Conservation (phyloP, 169 alveolate species). For the Babesia divergens region DNA sequence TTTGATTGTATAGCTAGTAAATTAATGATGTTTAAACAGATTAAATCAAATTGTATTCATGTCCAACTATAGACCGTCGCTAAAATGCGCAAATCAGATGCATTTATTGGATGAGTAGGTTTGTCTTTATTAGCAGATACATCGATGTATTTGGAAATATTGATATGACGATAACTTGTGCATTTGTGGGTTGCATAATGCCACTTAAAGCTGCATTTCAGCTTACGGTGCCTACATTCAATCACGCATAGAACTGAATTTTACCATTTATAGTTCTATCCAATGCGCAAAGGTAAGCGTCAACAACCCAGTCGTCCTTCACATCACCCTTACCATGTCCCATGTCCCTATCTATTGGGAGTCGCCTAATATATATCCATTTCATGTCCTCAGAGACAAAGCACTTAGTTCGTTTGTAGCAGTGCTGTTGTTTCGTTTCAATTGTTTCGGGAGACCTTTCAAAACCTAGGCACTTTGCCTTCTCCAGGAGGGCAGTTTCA, state of each 20-base stretch:
- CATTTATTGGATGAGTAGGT: too few species aligned
- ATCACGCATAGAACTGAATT: conserved; percentile 25
- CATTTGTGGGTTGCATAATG: too few species aligned
- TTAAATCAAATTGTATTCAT: too few species aligned
- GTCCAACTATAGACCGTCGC: too few species aligned
- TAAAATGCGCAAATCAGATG: too few species aligned
- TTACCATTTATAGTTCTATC: conserved; percentile 26
- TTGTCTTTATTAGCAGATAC: too few species aligned
- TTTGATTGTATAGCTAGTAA: too few species aligned
- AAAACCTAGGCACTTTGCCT: background rate
- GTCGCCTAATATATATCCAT: conserved; percentile 38
- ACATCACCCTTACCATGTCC: background rate
- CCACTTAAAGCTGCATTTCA: too few species aligned
- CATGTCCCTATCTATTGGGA: conserved; percentile 9
- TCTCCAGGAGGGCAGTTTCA: background rate
- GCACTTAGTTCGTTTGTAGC: conserved; percentile 16
- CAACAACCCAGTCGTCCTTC: conserved; percentile 15
- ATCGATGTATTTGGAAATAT: too few species aligned
- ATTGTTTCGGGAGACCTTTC: background rate
- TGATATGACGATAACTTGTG: too few species aligned
- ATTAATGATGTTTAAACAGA: too few species aligned
- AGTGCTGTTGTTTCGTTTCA: background rate
- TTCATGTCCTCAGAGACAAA: conserved; percentile 42
- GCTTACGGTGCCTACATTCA: too few species aligned
- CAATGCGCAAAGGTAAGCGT: conserved; percentile 28